Percentiles rank a stretch among this genome's conserved stretches.
Conservation (phyloP, 176 grass and related monocot species). For the Leersia perrieri region DNA sequence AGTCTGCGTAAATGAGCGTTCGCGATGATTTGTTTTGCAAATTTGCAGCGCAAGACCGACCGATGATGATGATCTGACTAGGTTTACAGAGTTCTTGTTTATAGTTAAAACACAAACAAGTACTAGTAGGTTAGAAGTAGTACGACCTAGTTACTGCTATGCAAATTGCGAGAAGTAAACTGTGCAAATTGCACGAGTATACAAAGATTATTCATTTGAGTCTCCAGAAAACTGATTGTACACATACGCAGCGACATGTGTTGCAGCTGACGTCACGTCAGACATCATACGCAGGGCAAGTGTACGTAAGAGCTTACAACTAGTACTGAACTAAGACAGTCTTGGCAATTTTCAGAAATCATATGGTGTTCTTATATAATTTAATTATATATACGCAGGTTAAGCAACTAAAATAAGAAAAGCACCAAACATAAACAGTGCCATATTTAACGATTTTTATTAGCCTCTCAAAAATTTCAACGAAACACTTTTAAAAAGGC, state of each 20-base stretch:
- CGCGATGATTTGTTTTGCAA: background rate
- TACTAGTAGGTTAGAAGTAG: no score
- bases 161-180: background rate
- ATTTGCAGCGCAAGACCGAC: background rate
- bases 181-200: background rate
- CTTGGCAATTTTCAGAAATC: no score
- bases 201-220: background rate
- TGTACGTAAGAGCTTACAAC: background rate
- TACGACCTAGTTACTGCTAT: no score
- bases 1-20: no score
- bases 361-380: no score
- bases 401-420: no score
- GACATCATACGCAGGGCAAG: background rate
- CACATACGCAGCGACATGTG: background rate
- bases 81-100: background rate
- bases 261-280: background rate
- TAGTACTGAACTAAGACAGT: no score
- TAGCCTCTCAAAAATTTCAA: no score
- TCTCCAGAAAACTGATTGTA: background rate
- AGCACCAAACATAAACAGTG: background rate
- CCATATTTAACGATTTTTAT: no score
- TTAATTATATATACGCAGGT: no score
- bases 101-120: no score
- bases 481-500: no score
- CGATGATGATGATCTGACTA: background rate